Evolutionary conservation across 129 eudicot genomes (phyloP).

Genomic region (carrot (Daucus carota)): DNA sequence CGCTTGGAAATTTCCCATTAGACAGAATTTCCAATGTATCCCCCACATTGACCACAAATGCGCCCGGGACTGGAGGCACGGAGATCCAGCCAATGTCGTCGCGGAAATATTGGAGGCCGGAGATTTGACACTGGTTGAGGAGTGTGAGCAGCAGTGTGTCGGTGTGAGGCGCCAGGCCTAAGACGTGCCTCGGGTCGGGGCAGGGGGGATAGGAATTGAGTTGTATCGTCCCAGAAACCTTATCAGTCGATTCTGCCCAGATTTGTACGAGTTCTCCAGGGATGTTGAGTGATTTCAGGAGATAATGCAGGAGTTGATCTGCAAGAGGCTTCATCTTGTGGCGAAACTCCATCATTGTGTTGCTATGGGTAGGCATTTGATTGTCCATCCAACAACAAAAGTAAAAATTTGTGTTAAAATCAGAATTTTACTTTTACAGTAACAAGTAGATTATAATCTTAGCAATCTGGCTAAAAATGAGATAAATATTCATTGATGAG

Average conservation of each 20-base stretch:
- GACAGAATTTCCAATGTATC: slow-evolving; percentile 60
- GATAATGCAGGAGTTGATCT: slow-evolving; percentile 31
- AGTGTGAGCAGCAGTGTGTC: slow-evolving; percentile 60
- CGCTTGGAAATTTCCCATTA: slow-evolving; percentile 35
- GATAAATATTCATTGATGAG: too few species aligned
- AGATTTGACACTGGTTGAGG: slow-evolving; percentile 44
- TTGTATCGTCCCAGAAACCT: slow-evolving; percentile 45
- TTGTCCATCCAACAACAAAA: background rate
- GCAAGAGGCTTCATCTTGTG: slow-evolving; percentile 40
- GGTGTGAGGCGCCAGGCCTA: slow-evolving; percentile 74
- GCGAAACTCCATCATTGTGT: slow-evolving; percentile 51
- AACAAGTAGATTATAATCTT: background rate
- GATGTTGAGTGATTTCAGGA: slow-evolving; percentile 38
- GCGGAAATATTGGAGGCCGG: slow-evolving; percentile 46
- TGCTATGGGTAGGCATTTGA: slow-evolving; percentile 20
- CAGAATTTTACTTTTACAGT: background rate
- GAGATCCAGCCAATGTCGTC: slow-evolving; percentile 54
- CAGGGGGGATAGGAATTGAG: slow-evolving; percentile 78
- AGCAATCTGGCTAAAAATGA: too few species aligned
- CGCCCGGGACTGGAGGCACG: slow-evolving; percentile 38
- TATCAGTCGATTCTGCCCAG: slow-evolving; percentile 25
- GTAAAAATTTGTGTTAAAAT: background rate
- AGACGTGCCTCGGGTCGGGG: slow-evolving; percentile 47
- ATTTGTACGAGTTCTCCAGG: slow-evolving; percentile 24
- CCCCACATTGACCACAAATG: slow-evolving; percentile 57